Percentiles rank a stretch among this genome's conserved stretches.
phyloP scores from a whole-genome alignment of 768 basidiomycete genomes.

The Amanita polypyramis region DNA sequence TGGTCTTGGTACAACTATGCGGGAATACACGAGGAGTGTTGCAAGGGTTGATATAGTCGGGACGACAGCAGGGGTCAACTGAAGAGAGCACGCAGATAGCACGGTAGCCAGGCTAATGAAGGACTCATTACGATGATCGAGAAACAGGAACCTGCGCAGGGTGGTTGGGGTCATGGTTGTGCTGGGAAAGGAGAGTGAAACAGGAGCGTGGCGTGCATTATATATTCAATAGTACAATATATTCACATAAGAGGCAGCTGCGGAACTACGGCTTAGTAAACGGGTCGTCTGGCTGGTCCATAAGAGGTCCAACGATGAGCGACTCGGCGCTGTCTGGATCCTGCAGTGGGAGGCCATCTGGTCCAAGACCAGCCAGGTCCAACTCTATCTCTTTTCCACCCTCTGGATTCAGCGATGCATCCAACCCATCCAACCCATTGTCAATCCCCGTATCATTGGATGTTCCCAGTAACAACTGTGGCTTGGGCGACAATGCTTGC shows the following conservation, averaged over 20 bases:
- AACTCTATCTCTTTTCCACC: constrained; percentile 34
- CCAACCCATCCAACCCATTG: constrained; percentile 32
- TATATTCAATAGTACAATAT: too few relatives aligned
- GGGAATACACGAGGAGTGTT: constrained; percentile 25
- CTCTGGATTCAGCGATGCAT: constrained; percentile 44
- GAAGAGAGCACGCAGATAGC: constrained; percentile 17
- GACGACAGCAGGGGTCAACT: constrained; percentile 15
- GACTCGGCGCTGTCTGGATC: constrained; percentile 40
- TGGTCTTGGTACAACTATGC: constrained; percentile 21
- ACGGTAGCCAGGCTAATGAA: constrained; percentile 16
- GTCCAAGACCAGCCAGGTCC: constrained; percentile 54
- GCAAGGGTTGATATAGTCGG: constrained; percentile 21
- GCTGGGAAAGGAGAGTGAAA: not conserved
- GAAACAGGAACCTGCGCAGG: constrained; percentile 18
- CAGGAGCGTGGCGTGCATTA: not conserved
- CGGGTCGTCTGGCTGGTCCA: constrained; percentile 52
- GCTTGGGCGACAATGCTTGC: constrained; percentile 57
- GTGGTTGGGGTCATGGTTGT: not conserved
- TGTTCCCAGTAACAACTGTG: constrained; percentile 42
- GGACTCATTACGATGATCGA: constrained; percentile 17
- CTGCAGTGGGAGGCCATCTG: constrained; percentile 45
- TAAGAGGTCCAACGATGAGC: constrained; percentile 47
- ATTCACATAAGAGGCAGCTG: not conserved
- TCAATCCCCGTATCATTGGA: constrained; percentile 35
- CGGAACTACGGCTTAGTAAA: constrained; percentile 27